A percentile compares a stretch with the other conserved stretches of the same genome.
Conservation (phyloP, 768 basidiomycete genomes). For the Candolleomyces aberdarensis region DNA sequence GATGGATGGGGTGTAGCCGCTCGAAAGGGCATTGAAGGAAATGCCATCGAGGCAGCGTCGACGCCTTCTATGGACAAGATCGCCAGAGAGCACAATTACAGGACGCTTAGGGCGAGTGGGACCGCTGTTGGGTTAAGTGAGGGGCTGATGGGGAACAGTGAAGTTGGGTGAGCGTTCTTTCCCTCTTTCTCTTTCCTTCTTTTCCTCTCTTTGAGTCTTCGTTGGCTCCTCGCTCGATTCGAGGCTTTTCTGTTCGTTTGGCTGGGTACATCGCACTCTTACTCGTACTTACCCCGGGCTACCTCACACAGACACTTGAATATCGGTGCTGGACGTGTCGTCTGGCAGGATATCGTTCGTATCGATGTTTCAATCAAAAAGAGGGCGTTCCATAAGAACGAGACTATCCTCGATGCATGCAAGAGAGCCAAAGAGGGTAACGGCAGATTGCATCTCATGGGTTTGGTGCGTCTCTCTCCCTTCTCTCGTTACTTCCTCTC, state of each 20-base stretch:
- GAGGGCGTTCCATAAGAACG: conserved; percentile 77
- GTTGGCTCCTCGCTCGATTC: neutral
- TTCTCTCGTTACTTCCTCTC: neutral
- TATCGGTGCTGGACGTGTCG: conserved; percentile 90
- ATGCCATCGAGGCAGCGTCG: conserved; percentile 82
- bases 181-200: neutral
- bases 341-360: conserved; percentile 97
- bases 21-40: conserved; percentile 69
- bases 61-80: conserved; percentile 91
- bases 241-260: neutral
- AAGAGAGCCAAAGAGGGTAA: conserved; percentile 78
- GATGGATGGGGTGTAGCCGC: conserved; percentile 92
- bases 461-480: conserved; percentile 54
- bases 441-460: conserved; percentile 85
- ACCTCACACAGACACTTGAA: conserved; percentile 70
- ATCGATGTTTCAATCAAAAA: conserved; percentile 94
- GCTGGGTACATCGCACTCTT: neutral
- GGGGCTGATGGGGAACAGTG: conserved; percentile 97
- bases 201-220: neutral
- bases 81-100: conserved; percentile 68
- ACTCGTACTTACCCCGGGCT: neutral
- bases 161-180: conserved; percentile 74
- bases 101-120: conserved; percentile 79
- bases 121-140: conserved; percentile 91
- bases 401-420: conserved; percentile 66